A percentile compares a stretch with the other conserved stretches of the same genome.
Evolutionary conservation across 1,284 basidiomycete genomes (phyloP).

Genomic region (Ceratobasidium sp.): DNA sequence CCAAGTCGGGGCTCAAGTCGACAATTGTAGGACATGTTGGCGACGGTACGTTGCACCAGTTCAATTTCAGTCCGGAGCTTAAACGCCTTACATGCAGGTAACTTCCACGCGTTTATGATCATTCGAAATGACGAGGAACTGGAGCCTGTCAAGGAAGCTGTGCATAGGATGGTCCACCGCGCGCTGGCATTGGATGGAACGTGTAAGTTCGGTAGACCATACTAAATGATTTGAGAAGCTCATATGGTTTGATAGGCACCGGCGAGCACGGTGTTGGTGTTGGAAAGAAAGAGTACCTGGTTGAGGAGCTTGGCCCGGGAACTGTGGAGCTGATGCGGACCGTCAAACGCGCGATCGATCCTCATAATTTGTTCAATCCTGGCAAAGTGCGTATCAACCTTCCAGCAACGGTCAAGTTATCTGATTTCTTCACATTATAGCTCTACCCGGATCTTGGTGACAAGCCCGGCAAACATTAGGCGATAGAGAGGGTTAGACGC

Average conservation of each 20-base stretch:
- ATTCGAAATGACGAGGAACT: conserved; percentile 47
- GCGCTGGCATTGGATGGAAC: conserved; percentile 49
- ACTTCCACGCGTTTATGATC: conserved; percentile 58
- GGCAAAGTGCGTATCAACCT: conserved; percentile 58
- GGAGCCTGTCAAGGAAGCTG: conserved; percentile 45
- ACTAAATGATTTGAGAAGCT: not conserved
- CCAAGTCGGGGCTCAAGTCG: conserved; percentile 62
- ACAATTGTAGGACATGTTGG: conserved; percentile 83
- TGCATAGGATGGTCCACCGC: conserved; percentile 49
- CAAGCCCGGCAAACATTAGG: conserved; percentile 2
- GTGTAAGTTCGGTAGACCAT: conserved; percentile 47
- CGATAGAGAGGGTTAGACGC: not conserved
- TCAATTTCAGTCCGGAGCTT: conserved; percentile 8
- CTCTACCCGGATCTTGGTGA: conserved; percentile 11
- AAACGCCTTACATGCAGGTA: conserved; percentile 50
- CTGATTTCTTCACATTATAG: not conserved
- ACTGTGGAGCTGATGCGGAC: conserved; percentile 82
- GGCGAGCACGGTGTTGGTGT: conserved; percentile 88
- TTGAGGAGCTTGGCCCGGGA: conserved; percentile 74
- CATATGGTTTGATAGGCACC: conserved; percentile 55
- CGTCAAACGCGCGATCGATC: conserved; percentile 76
- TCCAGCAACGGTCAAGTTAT: not conserved
- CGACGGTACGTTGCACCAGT: conserved; percentile 79
- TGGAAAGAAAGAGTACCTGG: conserved; percentile 76
- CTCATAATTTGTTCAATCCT: conserved; percentile 78